Evolutionary conservation across 2,329 filamentous ascomycete genomes (phyloP), one percentile per base, ranked within the genome.

Genomic region (Cylindrodendrum hubeiense): DNA sequence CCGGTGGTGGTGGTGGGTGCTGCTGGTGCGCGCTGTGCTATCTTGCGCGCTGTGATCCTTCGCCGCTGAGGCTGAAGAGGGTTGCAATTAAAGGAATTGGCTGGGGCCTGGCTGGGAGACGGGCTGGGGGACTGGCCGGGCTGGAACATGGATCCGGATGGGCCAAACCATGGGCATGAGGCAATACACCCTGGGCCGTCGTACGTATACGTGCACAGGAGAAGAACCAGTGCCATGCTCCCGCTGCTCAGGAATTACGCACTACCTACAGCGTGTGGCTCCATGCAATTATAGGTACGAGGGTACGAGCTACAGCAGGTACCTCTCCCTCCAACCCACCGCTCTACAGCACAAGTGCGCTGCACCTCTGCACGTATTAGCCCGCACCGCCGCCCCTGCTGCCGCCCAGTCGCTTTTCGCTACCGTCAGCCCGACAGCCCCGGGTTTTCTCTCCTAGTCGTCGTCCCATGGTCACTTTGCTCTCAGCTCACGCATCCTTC

Each of bases 391-490:
- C 28, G 26, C 47, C 13, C 28, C 19, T 33, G 26, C 47, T 33
- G 47, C 28, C 47, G n/a, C 28, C 47, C 47, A 19, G 41, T 39
- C 41, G 41, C 41, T 10, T 50, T 53, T 62, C 52, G 24, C 22
- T 50, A 33, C 37, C 21, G 61, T 64, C 61, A 64, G 61, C 61
- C 61, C 61, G 54, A 60, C 61, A 57, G 56, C 59, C 57, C 64
- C 68, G 62, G 57, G 60, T 53, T 61, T 50, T 26, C 51, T 54
- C 44, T 60, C 44, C 22, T 46, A 46, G 44, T 47, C 47, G 51
- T 61, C 56, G 57, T 64, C 55, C 15, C 57, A 53, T 58, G 49
- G 50, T 19, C 28, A n/a, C 50, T 63, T 43, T 53, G 58, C 58
- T 63, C 63, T 59, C 58, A 53, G 39, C 52, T 61, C 54, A 50